A percentile compares a stretch with the other conserved stretches of the same genome.
Conservation (phyloP, 768 basidiomycete genomes). For the Jaapia argillacea region DNA sequence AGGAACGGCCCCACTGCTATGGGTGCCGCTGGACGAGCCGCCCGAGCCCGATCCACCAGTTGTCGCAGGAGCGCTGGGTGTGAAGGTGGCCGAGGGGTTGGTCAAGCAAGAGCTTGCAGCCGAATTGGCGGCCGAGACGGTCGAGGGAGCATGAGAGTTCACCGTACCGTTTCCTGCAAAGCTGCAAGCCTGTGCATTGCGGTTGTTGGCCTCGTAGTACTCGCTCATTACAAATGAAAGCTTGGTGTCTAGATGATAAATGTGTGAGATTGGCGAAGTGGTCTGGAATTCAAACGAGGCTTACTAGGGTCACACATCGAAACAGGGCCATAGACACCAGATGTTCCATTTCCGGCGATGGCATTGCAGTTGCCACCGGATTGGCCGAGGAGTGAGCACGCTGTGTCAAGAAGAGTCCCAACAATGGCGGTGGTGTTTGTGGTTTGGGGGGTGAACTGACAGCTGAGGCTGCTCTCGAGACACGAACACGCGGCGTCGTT, state of each 20-base stretch:
- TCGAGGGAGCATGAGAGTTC: conserved; percentile 43
- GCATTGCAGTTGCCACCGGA: conserved; percentile 51
- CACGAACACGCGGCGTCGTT: conserved; percentile 75
- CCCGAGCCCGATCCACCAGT: conserved; percentile 16
- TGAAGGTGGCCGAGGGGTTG: conserved; percentile 51
- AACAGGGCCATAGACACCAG: conserved; percentile 68
- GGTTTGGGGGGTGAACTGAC: conserved; percentile 59
- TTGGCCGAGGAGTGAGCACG: conserved; percentile 59
- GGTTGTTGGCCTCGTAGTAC: conserved; percentile 58
- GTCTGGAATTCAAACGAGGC: conserved; percentile 12
- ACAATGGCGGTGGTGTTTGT: conserved; percentile 49
- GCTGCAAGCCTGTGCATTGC: conserved; percentile 54
- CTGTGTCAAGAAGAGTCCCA: conserved; percentile 53
- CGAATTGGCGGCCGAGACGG: conserved; percentile 35
- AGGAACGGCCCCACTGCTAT: conserved; percentile 15
- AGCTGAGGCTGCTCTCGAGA: conserved; percentile 55
- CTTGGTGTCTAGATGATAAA: conserved; percentile 47
- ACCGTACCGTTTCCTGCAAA: conserved; percentile 82
- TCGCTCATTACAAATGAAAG: conserved; percentile 76
- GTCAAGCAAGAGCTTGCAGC: conserved; percentile 62
- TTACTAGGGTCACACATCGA: conserved; percentile 74
- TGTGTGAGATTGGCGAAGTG: too few species aligned
- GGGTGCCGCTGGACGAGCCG: conserved; percentile 13
- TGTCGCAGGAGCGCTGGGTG: conserved; percentile 35
- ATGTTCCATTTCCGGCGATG: conserved; percentile 63